Evolutionary conservation across 768 basidiomycete genomes (phyloP).

Genomic region (Hemileccinum rubropunctum): DNA sequence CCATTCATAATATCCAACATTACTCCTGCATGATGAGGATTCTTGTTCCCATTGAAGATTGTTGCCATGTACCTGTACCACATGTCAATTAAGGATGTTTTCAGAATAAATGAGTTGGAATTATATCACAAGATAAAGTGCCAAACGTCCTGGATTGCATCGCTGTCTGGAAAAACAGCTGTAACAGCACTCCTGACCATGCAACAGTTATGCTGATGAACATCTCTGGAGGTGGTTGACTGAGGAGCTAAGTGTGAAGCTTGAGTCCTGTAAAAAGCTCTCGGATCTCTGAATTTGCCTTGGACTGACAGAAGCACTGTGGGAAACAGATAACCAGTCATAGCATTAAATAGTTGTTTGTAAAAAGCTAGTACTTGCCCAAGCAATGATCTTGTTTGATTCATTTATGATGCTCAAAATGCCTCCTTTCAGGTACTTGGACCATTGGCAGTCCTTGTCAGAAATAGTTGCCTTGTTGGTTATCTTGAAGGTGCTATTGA

Average conservation of each 20-base stretch:
- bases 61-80: constrained; percentile 7
- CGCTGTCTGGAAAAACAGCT: not conserved
- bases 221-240: constrained; percentile 8
- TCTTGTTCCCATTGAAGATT: constrained; percentile 10
- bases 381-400: too few species aligned
- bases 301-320: too few species aligned
- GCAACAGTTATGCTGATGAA: constrained; percentile 23
- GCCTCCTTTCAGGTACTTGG: too few species aligned
- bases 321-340: too few species aligned
- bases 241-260: constrained; percentile 2
- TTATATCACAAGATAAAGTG: constrained; percentile 19
- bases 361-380: too few species aligned
- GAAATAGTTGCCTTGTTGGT: constrained; percentile 11
- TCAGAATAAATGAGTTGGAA: too few species aligned
- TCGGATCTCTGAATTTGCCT: too few species aligned
- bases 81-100: not conserved
- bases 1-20: constrained; percentile 8
- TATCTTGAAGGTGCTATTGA: constrained; percentile 18
- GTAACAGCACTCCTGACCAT: constrained; percentile 6
- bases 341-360: too few species aligned
- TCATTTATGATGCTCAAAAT: too few species aligned
- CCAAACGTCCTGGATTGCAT: constrained; percentile 13
- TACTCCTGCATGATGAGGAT: not conserved
- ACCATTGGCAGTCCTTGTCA: too few species aligned
- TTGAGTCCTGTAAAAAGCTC: too few species aligned